Evolutionary conservation across 2,329 filamentous ascomycete species (phyloP).

Genomic region (Ciborinia camelliae): DNA sequence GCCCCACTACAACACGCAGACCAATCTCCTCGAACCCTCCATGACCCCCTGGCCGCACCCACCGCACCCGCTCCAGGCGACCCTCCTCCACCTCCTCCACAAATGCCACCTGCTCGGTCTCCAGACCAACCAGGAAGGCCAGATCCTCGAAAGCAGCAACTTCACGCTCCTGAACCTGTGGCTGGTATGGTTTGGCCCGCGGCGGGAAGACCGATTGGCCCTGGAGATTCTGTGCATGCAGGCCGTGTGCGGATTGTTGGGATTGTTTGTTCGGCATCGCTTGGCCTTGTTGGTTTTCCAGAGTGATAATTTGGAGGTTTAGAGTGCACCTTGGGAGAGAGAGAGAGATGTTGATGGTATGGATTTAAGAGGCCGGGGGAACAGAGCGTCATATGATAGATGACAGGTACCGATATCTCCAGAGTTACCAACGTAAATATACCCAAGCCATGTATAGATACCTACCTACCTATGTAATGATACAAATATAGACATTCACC

Average conservation of each 20-base stretch:
- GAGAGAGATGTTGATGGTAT: not conserved
- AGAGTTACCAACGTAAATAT: too few species aligned
- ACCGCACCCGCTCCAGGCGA: slow-evolving; percentile 60
- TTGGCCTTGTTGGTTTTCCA: slow-evolving; percentile 86
- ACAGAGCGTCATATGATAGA: too few species aligned
- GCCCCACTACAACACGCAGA: slow-evolving; percentile 80
- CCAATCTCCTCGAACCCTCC: slow-evolving; percentile 82
- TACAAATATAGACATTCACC: not conserved
- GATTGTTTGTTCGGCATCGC: slow-evolving; percentile 79
- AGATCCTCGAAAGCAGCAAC: slow-evolving; percentile 79
- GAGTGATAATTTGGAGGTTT: slow-evolving; percentile 69
- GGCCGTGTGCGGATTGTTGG: slow-evolving; percentile 69
- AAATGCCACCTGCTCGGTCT: slow-evolving; percentile 66
- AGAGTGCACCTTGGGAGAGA: too few species aligned
- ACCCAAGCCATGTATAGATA: not conserved
- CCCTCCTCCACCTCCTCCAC: slow-evolving; percentile 64
- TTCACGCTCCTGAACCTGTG: slow-evolving; percentile 93
- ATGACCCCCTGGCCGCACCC: slow-evolving; percentile 75
- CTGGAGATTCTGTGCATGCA: slow-evolving; percentile 79
- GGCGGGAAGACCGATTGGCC: slow-evolving; percentile 81
- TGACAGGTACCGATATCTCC: too few species aligned
- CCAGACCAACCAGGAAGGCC: slow-evolving; percentile 62
- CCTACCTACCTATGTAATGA: not conserved
- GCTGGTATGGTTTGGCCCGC: slow-evolving; percentile 90
- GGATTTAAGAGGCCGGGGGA: too few species aligned